phyloP scores from a whole-genome alignment of 106 monocot genomes.

The Phalaenopsis equestris region DNA sequence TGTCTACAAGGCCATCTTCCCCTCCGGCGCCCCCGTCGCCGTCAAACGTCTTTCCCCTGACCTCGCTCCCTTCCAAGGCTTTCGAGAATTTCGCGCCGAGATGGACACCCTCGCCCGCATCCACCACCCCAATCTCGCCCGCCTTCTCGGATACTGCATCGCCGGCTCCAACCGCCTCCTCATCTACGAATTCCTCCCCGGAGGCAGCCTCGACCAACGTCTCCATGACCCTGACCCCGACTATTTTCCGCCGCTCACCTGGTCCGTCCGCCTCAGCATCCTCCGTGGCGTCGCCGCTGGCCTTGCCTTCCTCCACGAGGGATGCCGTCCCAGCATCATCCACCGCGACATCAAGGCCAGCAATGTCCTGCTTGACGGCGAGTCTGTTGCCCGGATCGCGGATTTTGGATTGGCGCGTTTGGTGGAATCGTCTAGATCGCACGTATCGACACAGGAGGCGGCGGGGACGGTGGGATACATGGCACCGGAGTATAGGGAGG shows the following conservation, averaged over 20 bases:
- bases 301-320: slow-evolving; percentile 66
- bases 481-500: slow-evolving; percentile 78
- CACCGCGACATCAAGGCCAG: slow-evolving; percentile 90
- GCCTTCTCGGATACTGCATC: slow-evolving; percentile 62
- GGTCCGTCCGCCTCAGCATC: slow-evolving; percentile 34
- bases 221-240: slow-evolving; percentile 37
- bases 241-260: slow-evolving; percentile 16
- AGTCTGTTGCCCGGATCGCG: slow-evolving; percentile 42
- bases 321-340: slow-evolving; percentile 54
- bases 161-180: slow-evolving; percentile 59
- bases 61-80: slow-evolving; percentile 42
- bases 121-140: slow-evolving; percentile 61
- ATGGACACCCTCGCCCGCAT: slow-evolving; percentile 62
- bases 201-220: slow-evolving; percentile 71
- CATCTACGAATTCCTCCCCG: slow-evolving; percentile 67
- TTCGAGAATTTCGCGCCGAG: slow-evolving; percentile 86
- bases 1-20: slow-evolving; percentile 70
- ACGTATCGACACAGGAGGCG: slow-evolving; percentile 50
- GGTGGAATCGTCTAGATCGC: slow-evolving; percentile 30
- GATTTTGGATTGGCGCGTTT: slow-evolving; percentile 82
- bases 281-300: slow-evolving; percentile 52
- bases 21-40: slow-evolving; percentile 52
- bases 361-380: slow-evolving; percentile 65
- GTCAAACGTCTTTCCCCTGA: slow-evolving; percentile 71
- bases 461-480: slow-evolving; percentile 89